These are phyloP conservation scores for Metarhizium robertsii DNA, from an alignment of 2,329 filamentous ascomycete genomes.

Conservation along the genomic window DNA sequence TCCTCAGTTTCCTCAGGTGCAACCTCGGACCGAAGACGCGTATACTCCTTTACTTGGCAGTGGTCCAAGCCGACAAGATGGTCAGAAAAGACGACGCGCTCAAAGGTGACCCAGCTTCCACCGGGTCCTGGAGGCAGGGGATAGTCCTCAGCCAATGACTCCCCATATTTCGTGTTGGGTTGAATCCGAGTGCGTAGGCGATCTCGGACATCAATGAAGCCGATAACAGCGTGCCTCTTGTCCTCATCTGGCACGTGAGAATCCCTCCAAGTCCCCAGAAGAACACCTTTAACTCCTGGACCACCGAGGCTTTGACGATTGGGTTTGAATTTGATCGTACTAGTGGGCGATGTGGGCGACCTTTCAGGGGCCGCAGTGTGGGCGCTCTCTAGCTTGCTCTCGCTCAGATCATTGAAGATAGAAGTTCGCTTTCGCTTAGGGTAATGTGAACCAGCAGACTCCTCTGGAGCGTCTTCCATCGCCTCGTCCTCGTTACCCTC, in stretches of 20 bases:
- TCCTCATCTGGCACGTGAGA: constrained; percentile 38
- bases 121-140: constrained; percentile 48
- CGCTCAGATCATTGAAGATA: constrained; percentile 38
- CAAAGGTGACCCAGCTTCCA: constrained; percentile 56
- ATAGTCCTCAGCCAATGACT: constrained; percentile 34
- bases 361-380: constrained; percentile 20
- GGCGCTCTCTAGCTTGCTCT: constrained; percentile 34
- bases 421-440: constrained; percentile 48
- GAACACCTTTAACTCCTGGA: constrained; percentile 33
- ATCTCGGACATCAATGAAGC: constrained; percentile 53
- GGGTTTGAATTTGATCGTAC: constrained; percentile 17
- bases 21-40: constrained; percentile 39
- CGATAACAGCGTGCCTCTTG: constrained; percentile 49
- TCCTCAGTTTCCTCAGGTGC: constrained; percentile 25
- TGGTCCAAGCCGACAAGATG: constrained; percentile 48
- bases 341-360: constrained; percentile 10
- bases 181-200: constrained; percentile 51
- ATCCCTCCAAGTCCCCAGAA: constrained; percentile 52
- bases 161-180: constrained; percentile 36
- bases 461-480: constrained; percentile 33
- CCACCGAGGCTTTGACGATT: constrained; percentile 15
- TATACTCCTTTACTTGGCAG: constrained; percentile 52
- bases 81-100: constrained; percentile 47
- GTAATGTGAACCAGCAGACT: constrained; percentile 29
- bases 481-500: constrained; percentile 32